Base-by-base conservation (phyloP, 768 basidiomycete species). In the Termitomyces sp. region DNA sequence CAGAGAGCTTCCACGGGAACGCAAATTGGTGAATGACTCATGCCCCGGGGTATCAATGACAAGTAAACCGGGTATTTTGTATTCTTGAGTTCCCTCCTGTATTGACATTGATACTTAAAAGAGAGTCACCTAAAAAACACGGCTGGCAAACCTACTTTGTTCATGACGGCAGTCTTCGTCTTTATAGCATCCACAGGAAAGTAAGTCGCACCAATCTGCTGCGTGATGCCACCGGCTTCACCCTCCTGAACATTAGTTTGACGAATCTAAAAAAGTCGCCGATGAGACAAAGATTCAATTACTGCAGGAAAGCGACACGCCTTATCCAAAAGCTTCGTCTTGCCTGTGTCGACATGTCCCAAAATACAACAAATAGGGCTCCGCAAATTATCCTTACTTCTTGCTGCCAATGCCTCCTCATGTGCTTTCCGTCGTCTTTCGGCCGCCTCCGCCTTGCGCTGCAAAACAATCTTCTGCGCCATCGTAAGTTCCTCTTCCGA, bases 171-270 rank as follows among this genome's bases (percentile, higher is more conserved):
- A 6, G 97, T 98, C 80, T 98, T 98, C 41, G 82, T 83, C 74
- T 86, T 85, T 72, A 99, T 97, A 7, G 96, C 95, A 5, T 93
- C 90, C 33, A 90, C 88, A 36, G 97, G 97, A 85, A 99, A 98
- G 78, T 95, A 99, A 0, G 97, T 98, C 22, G 97, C 97, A 79
- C 97, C 97, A 63, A 99, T 99, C 72, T 99, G 97, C 72, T 98
- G 97, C 0, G 97, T 99, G 72, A 99, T 99, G 76, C 97, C 97
- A 63, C 97, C 97, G 3, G 97, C 97, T 82, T 99, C 97, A 55
- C 97, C 97, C 70, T 98, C 97, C 73, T 98, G 95, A 22, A 99
- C 97, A 64, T 98, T 98, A 5, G 96, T 98, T 88, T 98, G 96
- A 64, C 97, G 94, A 70, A 99, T 99, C 94, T 97, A 62, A 54